A percentile compares a stretch with the other conserved stretches of the same genome.
Conservation (phyloP, 1,284 basidiomycete genomes). For the Sphaerobolus stellatus region DNA sequence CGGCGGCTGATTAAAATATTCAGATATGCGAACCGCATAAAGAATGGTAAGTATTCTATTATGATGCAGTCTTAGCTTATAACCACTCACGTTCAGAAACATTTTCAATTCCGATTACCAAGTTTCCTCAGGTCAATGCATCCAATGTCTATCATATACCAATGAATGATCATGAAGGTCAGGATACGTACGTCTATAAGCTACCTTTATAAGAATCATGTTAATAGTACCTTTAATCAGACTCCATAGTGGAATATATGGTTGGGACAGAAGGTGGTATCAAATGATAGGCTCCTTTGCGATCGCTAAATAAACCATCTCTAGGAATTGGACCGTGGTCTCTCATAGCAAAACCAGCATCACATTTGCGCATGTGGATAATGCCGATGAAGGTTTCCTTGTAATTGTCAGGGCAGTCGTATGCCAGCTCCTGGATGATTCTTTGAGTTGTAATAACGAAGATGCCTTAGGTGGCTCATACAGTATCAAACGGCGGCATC, state of each 20-base stretch:
- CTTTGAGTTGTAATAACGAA: not conserved
- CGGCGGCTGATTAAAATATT: conserved; percentile 1
- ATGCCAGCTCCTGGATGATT: conserved; percentile 15
- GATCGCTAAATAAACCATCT: not conserved
- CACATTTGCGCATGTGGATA: conserved; percentile 50
- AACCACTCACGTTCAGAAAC: conserved; percentile 43
- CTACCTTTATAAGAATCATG: conserved; percentile 18
- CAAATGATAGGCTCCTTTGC: not conserved
- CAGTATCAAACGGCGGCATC: conserved; percentile 46
- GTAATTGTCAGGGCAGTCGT: conserved; percentile 50
- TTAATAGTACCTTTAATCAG: conserved; percentile 32
- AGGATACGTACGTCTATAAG: conserved; percentile 14
- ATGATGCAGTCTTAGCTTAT: not conserved
- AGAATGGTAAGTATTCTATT: conserved; percentile 39
- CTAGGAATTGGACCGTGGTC: conserved; percentile 51
- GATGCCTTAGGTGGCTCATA: conserved; percentile 46
- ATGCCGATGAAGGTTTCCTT: conserved; percentile 54
- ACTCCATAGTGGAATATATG: conserved; percentile 52
- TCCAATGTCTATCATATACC: conserved; percentile 51
- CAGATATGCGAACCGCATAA: conserved; percentile 52
- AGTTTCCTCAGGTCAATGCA: conserved; percentile 44
- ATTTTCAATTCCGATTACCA: conserved; percentile 56
- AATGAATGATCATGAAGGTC: conserved; percentile 39
- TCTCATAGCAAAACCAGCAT: conserved; percentile 43
- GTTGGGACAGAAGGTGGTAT: conserved; percentile 46